These are phyloP conservation scores for Zychaea mexicana DNA, from an alignment of 371 early-diverging fungal species.

Conservation along the genomic window DNA sequence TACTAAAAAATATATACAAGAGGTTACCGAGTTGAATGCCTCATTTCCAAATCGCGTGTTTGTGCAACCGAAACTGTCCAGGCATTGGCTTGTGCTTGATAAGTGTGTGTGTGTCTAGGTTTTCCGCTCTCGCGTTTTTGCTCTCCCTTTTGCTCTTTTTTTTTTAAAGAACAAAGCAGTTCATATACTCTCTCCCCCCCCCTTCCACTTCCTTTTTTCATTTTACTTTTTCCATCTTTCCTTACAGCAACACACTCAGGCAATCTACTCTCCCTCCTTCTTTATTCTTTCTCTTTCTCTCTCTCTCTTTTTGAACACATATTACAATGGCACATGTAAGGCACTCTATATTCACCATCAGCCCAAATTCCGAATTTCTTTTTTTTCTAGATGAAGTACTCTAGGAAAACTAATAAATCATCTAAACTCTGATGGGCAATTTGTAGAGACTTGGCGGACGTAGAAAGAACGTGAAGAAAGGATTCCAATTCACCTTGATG, in stretches of 20 bases:
- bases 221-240: no score
- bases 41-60: not conserved
- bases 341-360: not conserved
- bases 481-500: constrained; percentile 95
- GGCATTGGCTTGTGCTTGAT: constrained; percentile 7
- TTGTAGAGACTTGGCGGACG: constrained; percentile 65
- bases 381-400: no score
- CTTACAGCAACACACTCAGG: no score
- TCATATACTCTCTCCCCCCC: not conserved
- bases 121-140: constrained; percentile 1
- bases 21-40: not conserved
- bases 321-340: constrained; percentile 18
- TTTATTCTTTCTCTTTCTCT: not conserved
- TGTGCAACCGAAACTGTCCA: constrained; percentile 5
- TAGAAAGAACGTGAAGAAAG: constrained; percentile 95
- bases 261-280: constrained; percentile 6
- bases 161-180: constrained; percentile 15
- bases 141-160: constrained; percentile 13
- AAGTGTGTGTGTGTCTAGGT: no score
- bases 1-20: no score
- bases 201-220: constrained; percentile 5
- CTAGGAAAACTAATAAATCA: not conserved
- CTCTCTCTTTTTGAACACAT: not conserved
- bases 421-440: not conserved
- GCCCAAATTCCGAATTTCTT: not conserved